Conservation (phyloP, 2,329 filamentous ascomycete species). For the Hortaea sp. region DNA sequence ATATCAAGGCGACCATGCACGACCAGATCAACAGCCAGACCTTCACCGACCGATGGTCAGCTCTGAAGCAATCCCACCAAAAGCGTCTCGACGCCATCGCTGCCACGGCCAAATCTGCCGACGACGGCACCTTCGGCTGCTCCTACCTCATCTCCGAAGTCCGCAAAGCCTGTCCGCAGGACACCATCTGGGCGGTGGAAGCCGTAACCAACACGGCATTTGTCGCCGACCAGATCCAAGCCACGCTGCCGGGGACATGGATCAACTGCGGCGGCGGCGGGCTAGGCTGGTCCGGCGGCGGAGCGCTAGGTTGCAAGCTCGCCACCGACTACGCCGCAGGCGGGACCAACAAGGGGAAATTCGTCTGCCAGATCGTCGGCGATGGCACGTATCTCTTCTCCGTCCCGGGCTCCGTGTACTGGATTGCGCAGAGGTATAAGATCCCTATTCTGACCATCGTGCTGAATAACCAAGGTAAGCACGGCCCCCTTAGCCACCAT, state of each 20-base stretch:
- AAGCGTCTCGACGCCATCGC: slow-evolving; percentile 52
- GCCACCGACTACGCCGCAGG: slow-evolving; percentile 47
- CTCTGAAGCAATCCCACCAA: slow-evolving; percentile 48
- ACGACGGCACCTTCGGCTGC: slow-evolving; percentile 53
- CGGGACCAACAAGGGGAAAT: slow-evolving; percentile 43
- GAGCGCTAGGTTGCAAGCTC: slow-evolving; percentile 64
- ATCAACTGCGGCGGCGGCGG: slow-evolving; percentile 75
- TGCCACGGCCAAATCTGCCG: slow-evolving; percentile 46
- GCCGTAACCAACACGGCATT: slow-evolving; percentile 62
- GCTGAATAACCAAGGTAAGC: slow-evolving; percentile 52
- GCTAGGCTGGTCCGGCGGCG: slow-evolving; percentile 71
- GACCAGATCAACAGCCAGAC: slow-evolving; percentile 25
- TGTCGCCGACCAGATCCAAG: slow-evolving; percentile 61
- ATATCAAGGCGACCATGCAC: slow-evolving; percentile 43
- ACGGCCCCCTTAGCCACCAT: no score
- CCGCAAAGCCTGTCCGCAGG: slow-evolving; percentile 46
- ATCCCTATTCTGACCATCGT: slow-evolving; percentile 59
- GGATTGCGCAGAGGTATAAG: slow-evolving; percentile 56
- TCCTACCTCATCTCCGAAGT: slow-evolving; percentile 47
- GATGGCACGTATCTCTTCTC: slow-evolving; percentile 60
- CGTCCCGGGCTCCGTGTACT: slow-evolving; percentile 56
- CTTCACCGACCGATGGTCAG: slow-evolving; percentile 38
- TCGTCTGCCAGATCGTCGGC: slow-evolving; percentile 55
- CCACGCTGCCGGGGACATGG: slow-evolving; percentile 60
- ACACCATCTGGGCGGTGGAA: slow-evolving; percentile 68